Evolutionary conservation across 805 yeast genomes (phyloP).

Genomic region (Candida verbasci): DNA sequence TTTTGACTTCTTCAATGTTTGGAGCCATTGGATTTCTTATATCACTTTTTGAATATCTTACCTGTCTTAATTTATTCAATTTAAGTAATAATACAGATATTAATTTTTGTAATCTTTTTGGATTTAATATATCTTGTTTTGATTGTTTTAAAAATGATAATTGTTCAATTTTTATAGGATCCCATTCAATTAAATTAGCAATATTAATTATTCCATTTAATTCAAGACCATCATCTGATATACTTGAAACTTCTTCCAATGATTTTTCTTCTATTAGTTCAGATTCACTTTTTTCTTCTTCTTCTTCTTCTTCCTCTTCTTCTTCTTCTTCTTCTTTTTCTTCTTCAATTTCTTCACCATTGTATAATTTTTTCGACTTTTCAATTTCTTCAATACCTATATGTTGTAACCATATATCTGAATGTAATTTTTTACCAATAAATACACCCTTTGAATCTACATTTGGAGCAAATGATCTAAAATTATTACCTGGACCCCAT

Average conservation of each 20-base stretch:
- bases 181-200: slow-evolving; percentile 30
- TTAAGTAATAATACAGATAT: slow-evolving; percentile 29
- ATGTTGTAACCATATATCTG: slow-evolving; percentile 37
- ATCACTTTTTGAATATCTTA: slow-evolving; percentile 29
- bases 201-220: slow-evolving; percentile 19
- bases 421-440: slow-evolving; percentile 26
- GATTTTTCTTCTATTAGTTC: slow-evolving; percentile 7
- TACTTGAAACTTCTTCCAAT: neutral
- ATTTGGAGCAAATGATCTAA: slow-evolving; percentile 34
- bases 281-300: slow-evolving; percentile 1
- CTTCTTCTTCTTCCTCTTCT: slow-evolving; percentile 8
- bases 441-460: slow-evolving; percentile 31
- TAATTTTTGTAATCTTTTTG: slow-evolving; percentile 31
- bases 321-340: slow-evolving; percentile 9
- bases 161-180: slow-evolving; percentile 25
- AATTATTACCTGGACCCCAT: slow-evolving; percentile 13
- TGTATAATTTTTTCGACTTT: slow-evolving; percentile 18
- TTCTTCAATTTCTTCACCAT: slow-evolving; percentile 1
- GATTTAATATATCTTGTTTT: slow-evolving; percentile 16
- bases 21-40: slow-evolving; percentile 23
- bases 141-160: slow-evolving; percentile 24
- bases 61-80: slow-evolving; percentile 38
- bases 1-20: slow-evolving; percentile 18
- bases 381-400: slow-evolving; percentile 31
- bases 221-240: slow-evolving; percentile 4